Base-by-base conservation (phyloP, 2,329 filamentous ascomycete species). In the Fusarium sp. region DNA sequence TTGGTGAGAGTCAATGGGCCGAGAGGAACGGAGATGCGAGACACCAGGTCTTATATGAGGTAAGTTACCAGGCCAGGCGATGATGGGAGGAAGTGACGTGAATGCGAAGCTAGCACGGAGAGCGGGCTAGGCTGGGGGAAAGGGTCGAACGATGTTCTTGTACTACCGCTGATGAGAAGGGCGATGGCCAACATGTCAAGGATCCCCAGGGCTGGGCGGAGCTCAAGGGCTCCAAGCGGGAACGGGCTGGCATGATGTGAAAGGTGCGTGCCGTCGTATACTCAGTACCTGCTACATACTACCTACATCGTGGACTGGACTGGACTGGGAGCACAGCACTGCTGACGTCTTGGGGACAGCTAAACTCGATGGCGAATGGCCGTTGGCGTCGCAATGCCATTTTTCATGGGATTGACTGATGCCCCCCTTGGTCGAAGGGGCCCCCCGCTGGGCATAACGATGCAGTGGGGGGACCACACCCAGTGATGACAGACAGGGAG, bases 61-160 rank as follows among this genome's bases (percentile, higher is more conserved):
- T 74, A 69, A 42, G 38, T 42, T 42, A 20, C 20, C 38, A 42
- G 38, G 33, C 67, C 65, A 65, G 73, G 66, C 42, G 59, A 27
- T 33, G 38, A 36, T 45, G 38, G 38, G 50, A 79, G 68, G 59
- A 77, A 77, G 75, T 76, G 76, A 77, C 71, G 65, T 76, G 68
- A 71, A 73, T 69, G 63, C 67, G 68, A 78, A 68, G 59, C 72
- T 74, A 71, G 75, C 56, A 75, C 57, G 66, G 70, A 74, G 75
- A 74, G 67, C 66, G 69, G 68, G 56, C 66, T 74, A 67, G 68
- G 59, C 63, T 70, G 75, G 69, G 70, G 73, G 61, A 75, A 76
- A 70, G 75, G 69, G 75, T 79, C 77, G 77, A 78, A 79, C 75
- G 77, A 78, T 77, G 68, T 77, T 74, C 70, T 71, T 77, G 77